Conservation (phyloP, 345 rosid genomes). For the Linum trigynum region DNA sequence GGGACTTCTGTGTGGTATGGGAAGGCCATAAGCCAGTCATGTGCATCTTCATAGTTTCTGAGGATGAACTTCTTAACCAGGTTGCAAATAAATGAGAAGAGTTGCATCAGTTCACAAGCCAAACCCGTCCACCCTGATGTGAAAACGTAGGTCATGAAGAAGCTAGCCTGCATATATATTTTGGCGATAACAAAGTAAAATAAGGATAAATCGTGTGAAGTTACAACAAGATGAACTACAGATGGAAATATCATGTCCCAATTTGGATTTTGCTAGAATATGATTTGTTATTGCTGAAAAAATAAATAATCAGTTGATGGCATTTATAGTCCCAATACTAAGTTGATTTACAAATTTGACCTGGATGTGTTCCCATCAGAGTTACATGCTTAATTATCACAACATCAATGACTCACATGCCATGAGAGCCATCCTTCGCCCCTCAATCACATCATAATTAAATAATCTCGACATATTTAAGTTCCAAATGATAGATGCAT, state of each 20-base stretch:
- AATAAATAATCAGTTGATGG: no score
- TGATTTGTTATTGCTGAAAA: not conserved
- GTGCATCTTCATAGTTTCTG: constrained; percentile 35
- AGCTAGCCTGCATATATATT: constrained; percentile 60
- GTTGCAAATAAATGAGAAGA: constrained; percentile 45
- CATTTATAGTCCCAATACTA: no score
- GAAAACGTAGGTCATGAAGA: constrained; percentile 81
- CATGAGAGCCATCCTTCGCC: no score
- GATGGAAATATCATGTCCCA: not conserved
- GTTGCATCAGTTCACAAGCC: constrained; percentile 68
- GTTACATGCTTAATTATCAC: no score
- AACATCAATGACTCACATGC: no score
- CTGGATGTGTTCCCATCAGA: no score
- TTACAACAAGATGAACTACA: no score
- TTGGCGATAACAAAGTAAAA: not conserved
- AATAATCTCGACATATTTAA: no score
- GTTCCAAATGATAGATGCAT: no score
- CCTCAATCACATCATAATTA: no score
- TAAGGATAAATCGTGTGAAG: not conserved
- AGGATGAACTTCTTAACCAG: constrained; percentile 33
- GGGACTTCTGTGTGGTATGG: constrained; percentile 90
- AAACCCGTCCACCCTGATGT: constrained; percentile 90
- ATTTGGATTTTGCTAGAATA: not conserved
- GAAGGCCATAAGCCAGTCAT: constrained; percentile 37
- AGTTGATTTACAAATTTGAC: no score